These are phyloP conservation scores for Krasilnikovozyma curviuscula DNA, from an alignment of 768 basidiomycete genomes.

Conservation along the genomic window DNA sequence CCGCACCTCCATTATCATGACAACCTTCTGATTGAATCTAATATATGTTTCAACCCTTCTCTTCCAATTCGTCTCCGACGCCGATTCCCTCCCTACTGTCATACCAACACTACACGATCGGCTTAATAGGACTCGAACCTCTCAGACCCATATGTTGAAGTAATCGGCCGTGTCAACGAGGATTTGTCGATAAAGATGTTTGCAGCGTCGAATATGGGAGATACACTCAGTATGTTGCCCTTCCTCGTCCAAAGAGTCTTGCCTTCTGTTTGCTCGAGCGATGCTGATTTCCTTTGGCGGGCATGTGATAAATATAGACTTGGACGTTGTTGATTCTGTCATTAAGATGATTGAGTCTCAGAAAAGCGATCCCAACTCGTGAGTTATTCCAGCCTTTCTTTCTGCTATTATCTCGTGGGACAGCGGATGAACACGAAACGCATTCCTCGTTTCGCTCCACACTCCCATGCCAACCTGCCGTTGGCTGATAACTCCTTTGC, in stretches of 20 bases:
- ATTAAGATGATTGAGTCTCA: background rate
- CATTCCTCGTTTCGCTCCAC: no score
- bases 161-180: constrained; percentile 43
- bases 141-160: constrained; percentile 41
- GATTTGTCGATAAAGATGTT: constrained; percentile 41
- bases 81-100: no score
- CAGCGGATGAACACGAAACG: no score
- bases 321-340: background rate
- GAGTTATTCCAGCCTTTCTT: no score
- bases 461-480: no score
- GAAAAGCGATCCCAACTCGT: background rate
- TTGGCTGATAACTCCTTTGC: no score
- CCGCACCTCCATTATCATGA: no score
- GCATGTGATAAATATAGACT: no score
- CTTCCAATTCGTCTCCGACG: background rate
- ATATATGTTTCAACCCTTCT: background rate
- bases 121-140: constrained; percentile 30
- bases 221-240: constrained; percentile 38
- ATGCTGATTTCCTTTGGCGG: no score
- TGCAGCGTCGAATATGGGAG: constrained; percentile 37
- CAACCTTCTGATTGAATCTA: background rate
- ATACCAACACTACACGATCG: no score
- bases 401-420: no score
- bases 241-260: constrained; percentile 21
- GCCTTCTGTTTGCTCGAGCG: background rate